Evolutionary conservation across 768 basidiomycete genomes (phyloP), one percentile per base, ranked within the genome.

Genomic region (Ramaria sp.): DNA sequence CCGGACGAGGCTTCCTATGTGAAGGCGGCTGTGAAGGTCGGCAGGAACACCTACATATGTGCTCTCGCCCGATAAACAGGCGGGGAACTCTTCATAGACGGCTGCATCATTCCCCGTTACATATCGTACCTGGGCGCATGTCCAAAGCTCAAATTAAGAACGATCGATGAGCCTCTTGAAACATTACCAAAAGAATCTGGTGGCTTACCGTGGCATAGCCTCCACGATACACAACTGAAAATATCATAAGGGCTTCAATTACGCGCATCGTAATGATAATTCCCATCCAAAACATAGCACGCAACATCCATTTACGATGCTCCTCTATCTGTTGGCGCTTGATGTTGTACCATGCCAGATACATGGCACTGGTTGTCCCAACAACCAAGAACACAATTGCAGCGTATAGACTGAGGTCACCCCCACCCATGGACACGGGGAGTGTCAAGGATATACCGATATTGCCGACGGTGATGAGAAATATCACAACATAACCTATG

Each of bases 281-380:
- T 31, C 46, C n/a, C 55, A 57, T 57, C 45, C 46, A 48, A 50
- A 57, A 57, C 55, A 57, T 49, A 9, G 55, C 55, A 17, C 55
- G 55, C 12, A 57, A 39, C 55, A 57, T 57, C 55, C 55, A 57
- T 49, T 57, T 57, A 17, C 55, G 30, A 22, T 57, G 55, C 20
- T 57, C 3, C 22, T 57, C 55, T 33, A 57, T 57, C 37, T 57
- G 55, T 37, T 49, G 55, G 31, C 19, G 45, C 11, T 49, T 47
- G 17, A 57, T 57, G 48, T 57, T 47, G 33, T 57, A 57, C 55
- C 55, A 57, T 33, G 54, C 54, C 4, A 56, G 31, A 22, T 17
- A 24, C 54, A 56, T 57, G 30, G 55, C 33, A 37, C 34, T 30
- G 22, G 47, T 34, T 15, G 55, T 57, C 20, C 31, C 45, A 1